Evolutionary conservation across 768 basidiomycete genomes (phyloP).

Genomic region (Lentinula lateritia): DNA sequence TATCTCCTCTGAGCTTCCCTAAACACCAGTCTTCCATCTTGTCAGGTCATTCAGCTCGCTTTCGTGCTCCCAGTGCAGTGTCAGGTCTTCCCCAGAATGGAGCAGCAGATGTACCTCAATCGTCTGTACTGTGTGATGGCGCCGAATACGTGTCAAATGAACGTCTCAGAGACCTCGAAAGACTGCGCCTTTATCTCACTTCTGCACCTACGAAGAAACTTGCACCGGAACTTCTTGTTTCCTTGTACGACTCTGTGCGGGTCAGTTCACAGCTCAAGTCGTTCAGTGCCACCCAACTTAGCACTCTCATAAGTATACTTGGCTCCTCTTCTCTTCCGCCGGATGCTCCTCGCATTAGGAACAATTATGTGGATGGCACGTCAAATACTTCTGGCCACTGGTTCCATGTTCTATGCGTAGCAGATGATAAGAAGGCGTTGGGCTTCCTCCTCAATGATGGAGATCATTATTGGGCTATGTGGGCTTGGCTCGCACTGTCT

Average conservation of each 20-base stretch:
- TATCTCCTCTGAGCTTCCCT: not conserved
- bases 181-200: slow-evolving; percentile 8
- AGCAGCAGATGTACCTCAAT: not conserved
- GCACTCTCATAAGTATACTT: slow-evolving; percentile 40
- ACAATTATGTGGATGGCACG: slow-evolving; percentile 22
- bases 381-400: slow-evolving; percentile 30
- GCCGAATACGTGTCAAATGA: not conserved
- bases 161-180: not conserved
- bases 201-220: slow-evolving; percentile 17
- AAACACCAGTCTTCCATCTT: not conserved
- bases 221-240: slow-evolving; percentile 26
- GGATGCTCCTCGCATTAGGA: slow-evolving; percentile 15
- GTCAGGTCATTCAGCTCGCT: not conserved
- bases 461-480: slow-evolving; percentile 66
- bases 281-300: slow-evolving; percentile 30
- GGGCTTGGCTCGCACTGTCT: slow-evolving; percentile 30
- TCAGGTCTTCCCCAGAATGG: not conserved
- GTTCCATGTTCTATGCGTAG: slow-evolving; percentile 42
- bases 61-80: not conserved
- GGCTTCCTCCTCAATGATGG: slow-evolving; percentile 27
- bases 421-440: slow-evolving; percentile 35
- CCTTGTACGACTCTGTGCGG: slow-evolving; percentile 33
- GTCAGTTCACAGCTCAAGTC: slow-evolving; percentile 24
- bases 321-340: slow-evolving; percentile 40
- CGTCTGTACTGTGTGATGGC: not conserved